Percentiles rank a stretch among this genome's conserved stretches.
phyloP scores from a whole-genome alignment of 345 rosid species.

The Citrus hindsii region DNA sequence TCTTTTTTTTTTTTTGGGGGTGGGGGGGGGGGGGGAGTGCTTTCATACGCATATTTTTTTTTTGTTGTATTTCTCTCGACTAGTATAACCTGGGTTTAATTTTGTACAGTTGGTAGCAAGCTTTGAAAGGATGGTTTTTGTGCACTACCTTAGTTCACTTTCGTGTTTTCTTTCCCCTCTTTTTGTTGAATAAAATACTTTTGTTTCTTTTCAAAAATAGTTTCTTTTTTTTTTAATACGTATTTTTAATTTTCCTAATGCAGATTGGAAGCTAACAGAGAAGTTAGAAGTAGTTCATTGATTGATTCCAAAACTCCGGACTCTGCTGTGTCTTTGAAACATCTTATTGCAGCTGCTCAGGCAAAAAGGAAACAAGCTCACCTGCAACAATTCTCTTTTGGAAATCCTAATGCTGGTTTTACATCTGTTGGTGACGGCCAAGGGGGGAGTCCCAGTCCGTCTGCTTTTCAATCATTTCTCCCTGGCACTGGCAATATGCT shows the following conservation, averaged over 20 bases:
- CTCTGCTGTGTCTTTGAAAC: slow-evolving; percentile 65
- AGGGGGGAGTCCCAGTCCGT: slow-evolving; percentile 51
- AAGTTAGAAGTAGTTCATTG: slow-evolving; percentile 35
- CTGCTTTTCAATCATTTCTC: slow-evolving; percentile 41
- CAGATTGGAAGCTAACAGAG: slow-evolving; percentile 44
- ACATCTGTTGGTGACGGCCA: slow-evolving; percentile 34
- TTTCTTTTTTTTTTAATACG: not conserved
- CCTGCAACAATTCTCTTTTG: slow-evolving; percentile 43
- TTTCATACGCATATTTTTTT: not conserved
- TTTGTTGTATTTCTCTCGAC: not conserved
- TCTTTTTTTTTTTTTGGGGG: not conserved
- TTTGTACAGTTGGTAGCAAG: not conserved
- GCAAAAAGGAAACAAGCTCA: slow-evolving; percentile 85
- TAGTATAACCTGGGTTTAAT: not conserved
- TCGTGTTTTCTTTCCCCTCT: not conserved
- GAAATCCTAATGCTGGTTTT: slow-evolving; percentile 37
- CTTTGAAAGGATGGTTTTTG: not conserved
- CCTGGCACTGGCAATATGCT: slow-evolving; percentile 34
- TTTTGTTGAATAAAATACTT: not conserved
- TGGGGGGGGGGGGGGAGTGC: not conserved
- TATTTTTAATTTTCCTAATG: not conserved
- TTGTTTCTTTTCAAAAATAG: not conserved
- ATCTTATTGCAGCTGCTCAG: slow-evolving; percentile 93
- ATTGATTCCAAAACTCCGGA: slow-evolving; percentile 52
- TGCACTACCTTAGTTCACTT: not conserved